Evolutionary conservation across 257 asterid genomes (phyloP).

Genomic region (Eucommia ulmoides): DNA sequence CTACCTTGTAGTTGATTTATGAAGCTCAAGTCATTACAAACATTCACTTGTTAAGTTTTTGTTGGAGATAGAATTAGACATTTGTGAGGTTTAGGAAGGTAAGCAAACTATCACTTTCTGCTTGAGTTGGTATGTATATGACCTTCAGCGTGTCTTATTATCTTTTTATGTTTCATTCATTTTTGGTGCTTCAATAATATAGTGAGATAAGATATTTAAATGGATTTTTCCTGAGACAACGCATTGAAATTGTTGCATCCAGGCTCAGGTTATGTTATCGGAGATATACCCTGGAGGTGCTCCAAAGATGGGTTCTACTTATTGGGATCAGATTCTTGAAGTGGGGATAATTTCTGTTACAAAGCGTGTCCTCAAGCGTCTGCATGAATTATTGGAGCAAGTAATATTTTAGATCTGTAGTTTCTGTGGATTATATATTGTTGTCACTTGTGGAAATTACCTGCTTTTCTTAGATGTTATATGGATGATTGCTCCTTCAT

Average conservation of each 20-base stretch:
- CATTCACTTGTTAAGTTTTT: too few relatives aligned
- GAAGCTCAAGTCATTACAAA: too few relatives aligned
- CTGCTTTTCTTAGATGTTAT: neutral
- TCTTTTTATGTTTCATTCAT: too few relatives aligned
- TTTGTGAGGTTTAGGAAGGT: too few relatives aligned
- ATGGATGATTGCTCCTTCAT: too few relatives aligned
- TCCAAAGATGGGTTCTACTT: slow-evolving; percentile 73
- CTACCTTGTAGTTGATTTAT: too few relatives aligned
- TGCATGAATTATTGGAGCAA: slow-evolving; percentile 76
- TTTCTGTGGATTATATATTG: neutral
- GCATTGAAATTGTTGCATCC: slow-evolving; percentile 19
- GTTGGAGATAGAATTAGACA: too few relatives aligned
- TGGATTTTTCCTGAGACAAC: slow-evolving; percentile 10
- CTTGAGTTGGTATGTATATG: too few relatives aligned
- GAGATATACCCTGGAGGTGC: slow-evolving; percentile 91
- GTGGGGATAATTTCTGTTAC: slow-evolving; percentile 67
- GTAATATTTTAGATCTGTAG: too few relatives aligned
- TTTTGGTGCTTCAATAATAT: neutral
- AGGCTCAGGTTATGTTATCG: slow-evolving; percentile 92
- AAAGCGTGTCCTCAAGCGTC: slow-evolving; percentile 69
- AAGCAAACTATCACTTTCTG: too few relatives aligned
- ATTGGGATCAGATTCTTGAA: slow-evolving; percentile 95
- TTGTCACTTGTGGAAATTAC: neutral
- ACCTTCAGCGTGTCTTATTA: too few relatives aligned
- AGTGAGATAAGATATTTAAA: slow-evolving; percentile 6